A percentile compares a stretch with the other conserved stretches of the same genome.
These are phyloP conservation scores for Sicyos baderoa DNA, from an alignment of 306 rosid species.

Conservation along the genomic window DNA sequence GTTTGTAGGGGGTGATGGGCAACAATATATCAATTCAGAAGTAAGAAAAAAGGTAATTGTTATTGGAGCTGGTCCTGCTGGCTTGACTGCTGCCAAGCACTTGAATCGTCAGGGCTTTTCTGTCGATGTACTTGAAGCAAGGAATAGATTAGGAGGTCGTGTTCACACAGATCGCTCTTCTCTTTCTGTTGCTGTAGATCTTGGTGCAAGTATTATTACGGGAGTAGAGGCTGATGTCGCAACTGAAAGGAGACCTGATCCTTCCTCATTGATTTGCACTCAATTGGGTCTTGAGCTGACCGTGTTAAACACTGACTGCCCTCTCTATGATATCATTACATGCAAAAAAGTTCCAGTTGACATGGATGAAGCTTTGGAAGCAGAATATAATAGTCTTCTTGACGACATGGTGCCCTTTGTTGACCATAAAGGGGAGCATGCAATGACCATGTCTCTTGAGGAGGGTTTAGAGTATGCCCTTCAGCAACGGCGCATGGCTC, in stretches of 20 bases:
- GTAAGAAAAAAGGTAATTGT: conserved; percentile 61
- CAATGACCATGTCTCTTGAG: conserved; percentile 87
- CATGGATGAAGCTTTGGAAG: conserved; percentile 90
- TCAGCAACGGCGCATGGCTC: conserved; percentile 55
- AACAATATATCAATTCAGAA: conserved; percentile 36
- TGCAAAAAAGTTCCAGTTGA: conserved; percentile 79
- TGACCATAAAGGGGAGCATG: conserved; percentile 76
- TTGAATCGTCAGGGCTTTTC: conserved; percentile 83
- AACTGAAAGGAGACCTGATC: conserved; percentile 97
- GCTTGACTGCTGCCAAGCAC: conserved; percentile 95
- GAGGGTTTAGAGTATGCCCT: conserved; percentile 95
- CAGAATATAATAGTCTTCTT: conserved; percentile 91
- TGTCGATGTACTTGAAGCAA: conserved; percentile 77
- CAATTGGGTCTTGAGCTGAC: conserved; percentile 92
- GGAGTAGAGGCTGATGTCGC: conserved; percentile 99
- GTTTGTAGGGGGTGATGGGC: conserved; percentile 26
- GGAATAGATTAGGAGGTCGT: conserved; percentile 93
- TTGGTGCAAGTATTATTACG: conserved; percentile 98
- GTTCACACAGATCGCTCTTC: conserved; percentile 80
- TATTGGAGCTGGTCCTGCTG: conserved; percentile 99
- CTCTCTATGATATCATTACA: conserved; percentile 76
- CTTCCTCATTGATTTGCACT: conserved; percentile 88
- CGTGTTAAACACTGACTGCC: conserved; percentile 89
- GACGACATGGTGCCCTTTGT: conserved; percentile 88
- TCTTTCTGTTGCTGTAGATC: conserved; percentile 96